These are phyloP conservation scores for Wilhelminamyces savonicus DNA, from an alignment of 805 yeast species.

Conservation along the genomic window DNA sequence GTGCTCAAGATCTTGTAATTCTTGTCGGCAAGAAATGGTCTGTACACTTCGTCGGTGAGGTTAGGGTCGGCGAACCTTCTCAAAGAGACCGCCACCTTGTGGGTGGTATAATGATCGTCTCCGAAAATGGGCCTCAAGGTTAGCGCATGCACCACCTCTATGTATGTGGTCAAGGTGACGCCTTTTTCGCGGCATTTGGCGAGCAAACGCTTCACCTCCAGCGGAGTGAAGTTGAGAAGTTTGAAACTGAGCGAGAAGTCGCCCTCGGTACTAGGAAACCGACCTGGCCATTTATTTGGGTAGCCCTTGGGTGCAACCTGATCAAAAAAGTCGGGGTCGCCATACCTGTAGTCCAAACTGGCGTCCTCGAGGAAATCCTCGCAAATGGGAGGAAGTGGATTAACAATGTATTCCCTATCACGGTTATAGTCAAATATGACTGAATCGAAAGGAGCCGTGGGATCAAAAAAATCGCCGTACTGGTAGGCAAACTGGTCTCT, in stretches of 20 bases:
- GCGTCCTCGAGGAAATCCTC: conserved; percentile 23
- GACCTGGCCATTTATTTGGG: conserved; percentile 23
- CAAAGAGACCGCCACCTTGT: conserved; percentile 27
- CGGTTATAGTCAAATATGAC: conserved; percentile 14
- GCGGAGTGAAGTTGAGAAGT: conserved; percentile 19
- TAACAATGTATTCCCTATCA: conserved; percentile 14
- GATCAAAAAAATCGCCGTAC: conserved; percentile 6
- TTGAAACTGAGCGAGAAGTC: conserved; percentile 17
- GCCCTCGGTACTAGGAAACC: conserved; percentile 12
- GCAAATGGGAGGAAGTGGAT: conserved; percentile 30
- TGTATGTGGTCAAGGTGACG: conserved; percentile 29
- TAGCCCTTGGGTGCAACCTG: conserved; percentile 13
- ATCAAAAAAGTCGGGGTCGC: conserved; percentile 18
- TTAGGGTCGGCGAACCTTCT: conserved; percentile 17
- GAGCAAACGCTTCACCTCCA: conserved; percentile 16
- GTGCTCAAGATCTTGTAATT: conserved; percentile 25
- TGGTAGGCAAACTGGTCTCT: conserved; percentile 1
- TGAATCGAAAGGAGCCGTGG: conserved; percentile 1
- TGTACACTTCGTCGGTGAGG: conserved; percentile 10
- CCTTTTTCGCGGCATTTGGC: conserved; percentile 19
- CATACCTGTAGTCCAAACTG: conserved; percentile 18
- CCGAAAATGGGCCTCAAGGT: conserved; percentile 25
- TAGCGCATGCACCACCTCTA: conserved; percentile 18
- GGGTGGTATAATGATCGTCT: conserved; percentile 14
- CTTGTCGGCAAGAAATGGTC: conserved; percentile 8